Evolutionary conservation across 768 basidiomycete species (phyloP).

Genomic region (Tylopilus plumbeoviolaceoides): DNA sequence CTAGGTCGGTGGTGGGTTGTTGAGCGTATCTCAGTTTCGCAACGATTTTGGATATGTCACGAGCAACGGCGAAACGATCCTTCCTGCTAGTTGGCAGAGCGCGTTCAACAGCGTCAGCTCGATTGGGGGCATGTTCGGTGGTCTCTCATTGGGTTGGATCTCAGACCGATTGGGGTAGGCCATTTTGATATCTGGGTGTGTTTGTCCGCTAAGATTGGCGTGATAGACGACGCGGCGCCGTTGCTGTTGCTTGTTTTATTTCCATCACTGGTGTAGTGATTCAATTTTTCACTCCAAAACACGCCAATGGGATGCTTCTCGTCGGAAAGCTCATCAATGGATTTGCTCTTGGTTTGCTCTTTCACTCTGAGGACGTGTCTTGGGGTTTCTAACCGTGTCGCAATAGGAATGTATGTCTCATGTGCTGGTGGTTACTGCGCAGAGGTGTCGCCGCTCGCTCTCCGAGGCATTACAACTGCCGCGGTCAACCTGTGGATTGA

Average conservation of each 20-base stretch:
- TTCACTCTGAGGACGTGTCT: background rate
- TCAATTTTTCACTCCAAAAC: conserved; percentile 22
- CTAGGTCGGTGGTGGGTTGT: conserved; percentile 20
- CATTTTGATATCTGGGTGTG: background rate
- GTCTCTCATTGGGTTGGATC: conserved; percentile 22
- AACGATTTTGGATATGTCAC: conserved; percentile 21
- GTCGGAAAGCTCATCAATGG: conserved; percentile 25
- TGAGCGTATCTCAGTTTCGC: conserved; percentile 24
- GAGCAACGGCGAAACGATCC: conserved; percentile 1
- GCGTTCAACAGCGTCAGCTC: conserved; percentile 25
- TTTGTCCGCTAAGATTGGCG: background rate
- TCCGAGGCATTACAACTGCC: conserved; percentile 25
- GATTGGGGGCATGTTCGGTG: conserved; percentile 26
- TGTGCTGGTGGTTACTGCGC: conserved; percentile 24
- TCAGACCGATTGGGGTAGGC: conserved; percentile 20
- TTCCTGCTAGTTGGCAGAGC: conserved; percentile 28
- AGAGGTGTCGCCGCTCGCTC: conserved; percentile 27
- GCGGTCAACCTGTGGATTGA: conserved; percentile 24
- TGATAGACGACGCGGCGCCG: conserved; percentile 23
- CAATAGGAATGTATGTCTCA: conserved; percentile 23
- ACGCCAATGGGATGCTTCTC: conserved; percentile 25
- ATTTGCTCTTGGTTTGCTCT: conserved; percentile 19
- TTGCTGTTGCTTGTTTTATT: conserved; percentile 17
- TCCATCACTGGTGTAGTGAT: conserved; percentile 23
- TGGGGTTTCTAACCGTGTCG: background rate